Conservation (phyloP, 2,329 filamentous ascomycete genomes). For the Mollisiaceae sp. region DNA sequence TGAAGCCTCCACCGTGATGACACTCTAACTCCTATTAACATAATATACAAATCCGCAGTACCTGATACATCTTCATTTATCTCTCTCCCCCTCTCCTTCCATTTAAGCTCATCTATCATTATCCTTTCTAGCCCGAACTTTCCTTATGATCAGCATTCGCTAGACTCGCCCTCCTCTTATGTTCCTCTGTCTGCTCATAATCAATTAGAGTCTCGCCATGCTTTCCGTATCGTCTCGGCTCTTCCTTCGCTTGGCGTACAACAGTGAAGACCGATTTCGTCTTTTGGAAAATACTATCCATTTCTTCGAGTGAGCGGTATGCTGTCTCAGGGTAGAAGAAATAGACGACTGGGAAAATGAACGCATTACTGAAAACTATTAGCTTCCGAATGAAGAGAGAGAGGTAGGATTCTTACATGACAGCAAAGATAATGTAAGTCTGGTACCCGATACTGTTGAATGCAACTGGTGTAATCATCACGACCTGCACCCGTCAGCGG, state of each 20-base stretch:
- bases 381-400: not conserved
- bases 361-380: not conserved
- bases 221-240: slow-evolving; percentile 10
- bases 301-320: slow-evolving; percentile 4
- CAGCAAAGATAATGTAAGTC: slow-evolving; percentile 70
- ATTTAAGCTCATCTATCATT: too few relatives aligned
- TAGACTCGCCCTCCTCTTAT: slow-evolving; percentile 3
- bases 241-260: slow-evolving; percentile 1
- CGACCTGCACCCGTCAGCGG: not conserved
- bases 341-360: slow-evolving; percentile 4
- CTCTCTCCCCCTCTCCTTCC: too few relatives aligned
- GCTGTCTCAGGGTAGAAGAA: slow-evolving; percentile 10
- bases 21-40: too few relatives aligned
- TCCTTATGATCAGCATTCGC: not conserved
- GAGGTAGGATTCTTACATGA: slow-evolving; percentile 17
- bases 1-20: too few relatives aligned
- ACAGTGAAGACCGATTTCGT: not conserved
- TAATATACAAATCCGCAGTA: too few relatives aligned
- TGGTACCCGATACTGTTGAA: slow-evolving; percentile 59
- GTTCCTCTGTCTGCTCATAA: slow-evolving; percentile 9
- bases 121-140: not conserved
- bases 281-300: slow-evolving; percentile 8
- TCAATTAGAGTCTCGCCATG: slow-evolving; percentile 2
- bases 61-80: too few relatives aligned
- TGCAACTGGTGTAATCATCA: slow-evolving; percentile 43